Percentiles rank a stretch among this genome's conserved stretches.
Evolutionary conservation across 192 early-diverging fungal species (phyloP).

Genomic region (Rhizophagus prolifer): DNA sequence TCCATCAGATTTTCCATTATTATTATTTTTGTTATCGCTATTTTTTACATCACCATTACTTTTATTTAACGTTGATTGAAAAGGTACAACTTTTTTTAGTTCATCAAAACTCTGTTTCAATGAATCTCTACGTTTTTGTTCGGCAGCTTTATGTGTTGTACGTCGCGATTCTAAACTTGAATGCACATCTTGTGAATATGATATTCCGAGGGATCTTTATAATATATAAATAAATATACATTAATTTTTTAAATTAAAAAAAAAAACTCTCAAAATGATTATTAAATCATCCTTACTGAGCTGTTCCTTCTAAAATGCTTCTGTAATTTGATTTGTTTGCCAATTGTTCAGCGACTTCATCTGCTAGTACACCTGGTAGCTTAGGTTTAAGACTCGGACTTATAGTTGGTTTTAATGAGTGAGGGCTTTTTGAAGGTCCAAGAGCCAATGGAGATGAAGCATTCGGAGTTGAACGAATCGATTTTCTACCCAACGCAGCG

Average conservation of each 20-base stretch:
- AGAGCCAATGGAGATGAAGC: slow-evolving; percentile 33
- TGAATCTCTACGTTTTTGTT: slow-evolving; percentile 93
- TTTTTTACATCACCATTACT: slow-evolving; percentile 8
- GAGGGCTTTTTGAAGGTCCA: slow-evolving; percentile 35
- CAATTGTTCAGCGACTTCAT: slow-evolving; percentile 43
- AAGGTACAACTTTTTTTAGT: slow-evolving; percentile 65
- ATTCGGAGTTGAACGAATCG: slow-evolving; percentile 25
- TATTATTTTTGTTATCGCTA: neutral
- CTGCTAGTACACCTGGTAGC: slow-evolving; percentile 35
- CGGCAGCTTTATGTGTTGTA: slow-evolving; percentile 93
- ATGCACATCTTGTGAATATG: slow-evolving; percentile 72
- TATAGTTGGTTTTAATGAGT: slow-evolving; percentile 35
- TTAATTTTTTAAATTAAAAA: neutral
- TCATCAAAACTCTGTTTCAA: slow-evolving; percentile 89
- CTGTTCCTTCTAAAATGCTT: slow-evolving; percentile 82
- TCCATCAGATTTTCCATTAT: slow-evolving; percentile 11
- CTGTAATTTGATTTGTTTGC: slow-evolving; percentile 75
- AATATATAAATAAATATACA: neutral
- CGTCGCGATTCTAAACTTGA: slow-evolving; percentile 77
- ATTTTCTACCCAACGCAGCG: slow-evolving; percentile 24
- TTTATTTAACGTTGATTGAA: neutral
- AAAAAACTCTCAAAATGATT: neutral
- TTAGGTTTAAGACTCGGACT: slow-evolving; percentile 50
- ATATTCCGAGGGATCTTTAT: slow-evolving; percentile 65
- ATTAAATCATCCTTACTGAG: slow-evolving; percentile 57